These are phyloP conservation scores for Coemansia sp. DNA, from an alignment of 192 early-diverging fungal species.

Conservation along the genomic window DNA sequence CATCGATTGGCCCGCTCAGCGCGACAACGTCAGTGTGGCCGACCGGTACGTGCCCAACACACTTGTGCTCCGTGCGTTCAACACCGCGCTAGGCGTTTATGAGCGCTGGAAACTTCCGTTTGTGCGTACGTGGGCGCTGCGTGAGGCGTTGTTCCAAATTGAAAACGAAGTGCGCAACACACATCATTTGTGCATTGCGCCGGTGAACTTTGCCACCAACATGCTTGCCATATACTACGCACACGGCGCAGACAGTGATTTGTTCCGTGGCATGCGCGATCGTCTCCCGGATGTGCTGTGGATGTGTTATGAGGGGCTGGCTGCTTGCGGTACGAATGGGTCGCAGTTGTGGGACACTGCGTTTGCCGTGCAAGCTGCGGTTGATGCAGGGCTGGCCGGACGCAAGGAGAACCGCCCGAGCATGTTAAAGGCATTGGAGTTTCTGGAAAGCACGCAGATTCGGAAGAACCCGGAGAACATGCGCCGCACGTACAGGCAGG, in stretches of 20 bases:
- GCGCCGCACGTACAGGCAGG: slow-evolving; percentile 75
- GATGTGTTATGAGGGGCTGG: slow-evolving; percentile 88
- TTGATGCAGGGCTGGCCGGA: slow-evolving; percentile 76
- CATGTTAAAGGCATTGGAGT: slow-evolving; percentile 71
- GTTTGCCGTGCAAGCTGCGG: slow-evolving; percentile 79
- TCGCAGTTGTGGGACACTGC: slow-evolving; percentile 97
- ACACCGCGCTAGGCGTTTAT: slow-evolving; percentile 69
- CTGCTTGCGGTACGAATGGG: slow-evolving; percentile 95
- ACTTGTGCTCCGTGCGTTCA: slow-evolving; percentile 68
- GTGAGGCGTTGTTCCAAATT: slow-evolving; percentile 77
- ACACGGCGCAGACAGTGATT: slow-evolving; percentile 79
- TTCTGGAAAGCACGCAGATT: slow-evolving; percentile 88
- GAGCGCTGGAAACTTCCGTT: slow-evolving; percentile 63
- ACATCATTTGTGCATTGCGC: slow-evolving; percentile 84
- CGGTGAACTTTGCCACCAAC: slow-evolving; percentile 93
- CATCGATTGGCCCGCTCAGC: slow-evolving; percentile 79
- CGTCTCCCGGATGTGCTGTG: slow-evolving; percentile 87
- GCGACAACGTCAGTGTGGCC: slow-evolving; percentile 76
- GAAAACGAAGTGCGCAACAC: slow-evolving; percentile 89
- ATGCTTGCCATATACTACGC: slow-evolving; percentile 84
- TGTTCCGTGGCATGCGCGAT: slow-evolving; percentile 72
- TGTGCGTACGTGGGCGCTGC: slow-evolving; percentile 68
- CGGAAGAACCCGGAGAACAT: slow-evolving; percentile 67
- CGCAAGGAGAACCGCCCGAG: slow-evolving; percentile 66
- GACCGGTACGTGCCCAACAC: slow-evolving; percentile 90